Conservation (phyloP, 139 green algal species). For the Gonium pectorale region DNA sequence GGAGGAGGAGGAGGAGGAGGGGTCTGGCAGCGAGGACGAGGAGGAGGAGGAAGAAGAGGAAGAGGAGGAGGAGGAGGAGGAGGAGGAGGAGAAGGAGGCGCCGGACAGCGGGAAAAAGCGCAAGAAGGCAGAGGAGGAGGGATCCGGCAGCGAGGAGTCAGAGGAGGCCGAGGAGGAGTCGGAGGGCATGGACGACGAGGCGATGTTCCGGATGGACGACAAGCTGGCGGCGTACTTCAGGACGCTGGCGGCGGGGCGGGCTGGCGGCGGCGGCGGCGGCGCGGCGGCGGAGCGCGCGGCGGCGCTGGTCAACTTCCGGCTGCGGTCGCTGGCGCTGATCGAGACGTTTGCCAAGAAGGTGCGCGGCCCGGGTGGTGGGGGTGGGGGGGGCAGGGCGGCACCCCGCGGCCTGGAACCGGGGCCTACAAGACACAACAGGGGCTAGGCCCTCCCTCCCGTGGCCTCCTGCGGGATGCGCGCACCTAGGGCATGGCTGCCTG, state of each 20-base stretch:
- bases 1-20: conserved; percentile 39
- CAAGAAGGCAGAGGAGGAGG: not conserved
- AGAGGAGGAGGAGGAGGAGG: not conserved
- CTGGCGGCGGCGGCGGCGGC: conserved; percentile 43
- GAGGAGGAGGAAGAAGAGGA: conserved; percentile 18
- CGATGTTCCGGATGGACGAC: conserved; percentile 85
- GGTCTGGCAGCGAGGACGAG: conserved; percentile 27
- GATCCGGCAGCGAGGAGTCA: conserved; percentile 9
- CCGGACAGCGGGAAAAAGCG: not conserved
- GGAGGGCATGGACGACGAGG: conserved; percentile 68
- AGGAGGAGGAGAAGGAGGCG: conserved; percentile 2
- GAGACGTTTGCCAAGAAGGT: conserved; percentile 79
- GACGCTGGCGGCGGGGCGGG: conserved; percentile 46
- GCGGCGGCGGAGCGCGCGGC: conserved; percentile 53
- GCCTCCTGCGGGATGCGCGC: conserved; percentile 54
- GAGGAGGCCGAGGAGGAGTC: conserved; percentile 44
- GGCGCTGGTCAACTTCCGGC: conserved; percentile 74
- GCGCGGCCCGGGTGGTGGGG: not conserved
- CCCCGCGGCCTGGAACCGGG: too few species aligned
- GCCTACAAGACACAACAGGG: not conserved
- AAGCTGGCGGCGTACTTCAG: conserved; percentile 65
- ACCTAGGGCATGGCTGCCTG: too few species aligned
- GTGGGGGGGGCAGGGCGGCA: too few species aligned
- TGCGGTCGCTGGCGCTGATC: conserved; percentile 76
- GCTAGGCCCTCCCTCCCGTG: not conserved